Base-by-base conservation (phyloP, 345 rosid species). In the Streptanthus diversifolius region DNA sequence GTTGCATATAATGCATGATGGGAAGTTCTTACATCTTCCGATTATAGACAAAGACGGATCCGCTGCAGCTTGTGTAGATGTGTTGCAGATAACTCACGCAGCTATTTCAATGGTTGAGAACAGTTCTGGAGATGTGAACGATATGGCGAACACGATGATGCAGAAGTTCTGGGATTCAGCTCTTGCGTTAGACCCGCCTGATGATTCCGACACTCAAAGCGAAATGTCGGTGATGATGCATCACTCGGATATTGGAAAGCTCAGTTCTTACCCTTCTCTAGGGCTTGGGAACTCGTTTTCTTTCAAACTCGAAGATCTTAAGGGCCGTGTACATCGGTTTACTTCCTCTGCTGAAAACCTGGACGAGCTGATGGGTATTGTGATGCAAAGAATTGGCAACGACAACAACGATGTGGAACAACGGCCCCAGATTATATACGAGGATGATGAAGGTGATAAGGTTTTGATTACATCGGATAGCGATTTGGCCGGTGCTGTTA, bases 101-200 rank as follows among this genome's bases (percentile, higher is more conserved):
- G 99, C 99, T 48, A 95, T 95, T 73, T 92, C 98, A 5, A 85
- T 90, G 95, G 98, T 92, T 45, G 99, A 95, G 73, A 88, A 74
- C 76, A 74, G 95, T 77, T 81, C 96, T 22, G 98, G 96, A 69
- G 87, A 92, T 75, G 98, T 85, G 72, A 92, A 86, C 80, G 99
- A 89, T 36, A 81, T 90, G 82, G 84, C 97, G n/a, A 92, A 76
- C 75, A 86, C 99, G 33, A 90, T 95, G 96, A 90, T 92, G 99
- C 99, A 95, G 73, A 95, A 90, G 69, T 95, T 95, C 64, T 95
- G 98, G 99, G 99, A 95, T 75, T 92, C 98, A 22, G 89, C 97
- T 12, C 92, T 95, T 80, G 84, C 97, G 13, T 83, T 92, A 73
- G 99, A 95, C 32, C 93, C 98, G 18, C 84, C 88, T 19, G 97